phyloP scores from a whole-genome alignment of 1,284 basidiomycete genomes.

The Uromyces viciae-fabae region DNA sequence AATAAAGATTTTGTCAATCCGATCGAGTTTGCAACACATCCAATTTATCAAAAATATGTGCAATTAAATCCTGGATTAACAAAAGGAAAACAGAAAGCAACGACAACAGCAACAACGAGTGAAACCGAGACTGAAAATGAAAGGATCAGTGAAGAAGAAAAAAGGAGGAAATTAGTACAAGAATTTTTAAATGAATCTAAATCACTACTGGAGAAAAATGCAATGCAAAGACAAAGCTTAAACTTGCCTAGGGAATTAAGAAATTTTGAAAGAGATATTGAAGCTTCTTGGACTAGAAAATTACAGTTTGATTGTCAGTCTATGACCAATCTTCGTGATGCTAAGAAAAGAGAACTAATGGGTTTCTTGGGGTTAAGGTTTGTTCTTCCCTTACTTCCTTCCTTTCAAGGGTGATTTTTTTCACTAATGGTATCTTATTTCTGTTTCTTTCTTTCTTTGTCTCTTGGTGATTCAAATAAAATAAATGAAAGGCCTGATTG shows the following conservation, averaged over 20 bases:
- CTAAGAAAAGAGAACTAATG: conserved; percentile 16
- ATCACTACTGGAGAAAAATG: not conserved
- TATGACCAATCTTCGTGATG: not conserved
- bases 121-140: not conserved
- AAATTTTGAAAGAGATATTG: conserved; percentile 27
- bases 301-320: conserved; percentile 37
- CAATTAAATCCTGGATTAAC: conserved; percentile 47
- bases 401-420: not conserved
- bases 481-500: conserved; percentile 44
- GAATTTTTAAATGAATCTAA: conserved; percentile 22
- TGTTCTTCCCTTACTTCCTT: not conserved
- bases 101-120: conserved; percentile 16
- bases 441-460: not conserved
- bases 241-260: conserved; percentile 1
- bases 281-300: conserved; percentile 29
- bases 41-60: conserved; percentile 56
- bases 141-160: not conserved
- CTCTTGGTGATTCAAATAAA: not conserved
- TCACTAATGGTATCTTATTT: not conserved
- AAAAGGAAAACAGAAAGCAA: conserved; percentile 46
- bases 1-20: conserved; percentile 70
- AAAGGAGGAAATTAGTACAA: not conserved
- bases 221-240: conserved; percentile 4
- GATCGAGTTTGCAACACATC: conserved; percentile 71
- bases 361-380: conserved; percentile 42